Evolutionary conservation across 306 rosid genomes (phyloP).

Genomic region (Cotoneaster glaucophyllus): DNA sequence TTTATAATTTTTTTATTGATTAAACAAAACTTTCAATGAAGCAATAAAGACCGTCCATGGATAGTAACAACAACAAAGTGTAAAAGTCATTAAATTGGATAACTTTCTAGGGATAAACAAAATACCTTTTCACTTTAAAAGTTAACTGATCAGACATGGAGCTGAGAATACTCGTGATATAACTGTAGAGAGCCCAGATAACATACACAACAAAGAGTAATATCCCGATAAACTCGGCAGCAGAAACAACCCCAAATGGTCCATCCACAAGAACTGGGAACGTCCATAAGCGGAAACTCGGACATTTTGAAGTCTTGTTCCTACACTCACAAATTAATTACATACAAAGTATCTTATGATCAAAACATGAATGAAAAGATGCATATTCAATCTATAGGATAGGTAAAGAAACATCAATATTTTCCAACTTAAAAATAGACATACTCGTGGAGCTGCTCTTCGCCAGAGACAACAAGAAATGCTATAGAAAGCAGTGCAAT

Average conservation of each 20-base stretch:
- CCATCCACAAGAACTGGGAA: conserved; percentile 78
- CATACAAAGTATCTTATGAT: background rate
- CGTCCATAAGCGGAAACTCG: conserved; percentile 74
- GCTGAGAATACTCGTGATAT: conserved; percentile 29
- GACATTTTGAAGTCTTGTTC: conserved; percentile 40
- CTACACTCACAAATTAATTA: conserved; percentile 20
- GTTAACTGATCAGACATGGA: conserved; percentile 5
- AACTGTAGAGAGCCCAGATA: conserved; percentile 57
- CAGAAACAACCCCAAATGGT: conserved; percentile 87
- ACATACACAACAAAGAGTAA: conserved; percentile 51
- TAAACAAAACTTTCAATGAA: conserved; percentile 1
- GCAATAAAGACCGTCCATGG: too few species aligned
- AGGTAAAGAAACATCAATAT: background rate
- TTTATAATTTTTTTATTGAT: too few species aligned
- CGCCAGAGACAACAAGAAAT: conserved; percentile 47
- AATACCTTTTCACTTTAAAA: conserved; percentile 40
- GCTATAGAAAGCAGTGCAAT: conserved; percentile 63
- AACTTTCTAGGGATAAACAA: background rate
- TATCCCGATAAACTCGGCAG: conserved; percentile 72
- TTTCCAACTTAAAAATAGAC: conserved; percentile 9
- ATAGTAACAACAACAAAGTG: background rate
- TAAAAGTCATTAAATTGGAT: conserved; percentile 4
- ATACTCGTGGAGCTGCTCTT: conserved; percentile 46
- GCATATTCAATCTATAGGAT: background rate
- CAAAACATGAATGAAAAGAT: background rate